phyloP scores from a whole-genome alignment of 192 early-diverging fungal species.

The Geranomyces variabilis region DNA sequence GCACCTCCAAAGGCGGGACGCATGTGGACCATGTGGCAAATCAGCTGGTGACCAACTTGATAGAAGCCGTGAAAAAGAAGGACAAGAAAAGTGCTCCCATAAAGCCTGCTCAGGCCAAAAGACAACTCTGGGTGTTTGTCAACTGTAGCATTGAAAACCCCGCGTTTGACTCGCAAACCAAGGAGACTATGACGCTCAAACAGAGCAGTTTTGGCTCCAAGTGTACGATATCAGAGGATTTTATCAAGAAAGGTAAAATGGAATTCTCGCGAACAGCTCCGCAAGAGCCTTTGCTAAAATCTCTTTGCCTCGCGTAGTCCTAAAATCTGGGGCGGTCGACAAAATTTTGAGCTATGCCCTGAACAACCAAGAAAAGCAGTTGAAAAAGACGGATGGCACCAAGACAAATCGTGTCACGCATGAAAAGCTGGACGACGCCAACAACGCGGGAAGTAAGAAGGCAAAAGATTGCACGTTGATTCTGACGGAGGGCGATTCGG shows the following conservation, averaged over 20 bases:
- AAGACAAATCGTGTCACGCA: slow-evolving; percentile 69
- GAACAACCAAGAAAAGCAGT: slow-evolving; percentile 70
- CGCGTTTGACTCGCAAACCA: slow-evolving; percentile 96
- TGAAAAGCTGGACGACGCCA: slow-evolving; percentile 95
- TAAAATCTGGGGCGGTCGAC: slow-evolving; percentile 84
- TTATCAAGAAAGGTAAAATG: slow-evolving; percentile 72
- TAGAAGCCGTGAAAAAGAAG: slow-evolving; percentile 73
- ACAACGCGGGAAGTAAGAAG: slow-evolving; percentile 78
- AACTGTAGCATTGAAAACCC: slow-evolving; percentile 95
- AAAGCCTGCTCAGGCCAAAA: slow-evolving; percentile 84
- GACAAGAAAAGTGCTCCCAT: slow-evolving; percentile 66
- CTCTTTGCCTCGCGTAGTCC: slow-evolving; percentile 48
- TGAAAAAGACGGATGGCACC: slow-evolving; percentile 89
- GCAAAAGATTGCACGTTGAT: slow-evolving; percentile 87
- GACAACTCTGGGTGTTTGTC: slow-evolving; percentile 91
- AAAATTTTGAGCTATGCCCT: slow-evolving; percentile 72
- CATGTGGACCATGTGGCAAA: slow-evolving; percentile 82
- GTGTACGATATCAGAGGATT: slow-evolving; percentile 73
- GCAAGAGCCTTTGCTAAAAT: neutral
- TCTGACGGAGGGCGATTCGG: slow-evolving; percentile 96
- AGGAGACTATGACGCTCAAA: slow-evolving; percentile 90
- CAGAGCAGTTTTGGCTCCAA: slow-evolving; percentile 78
- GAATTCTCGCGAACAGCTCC: neutral
- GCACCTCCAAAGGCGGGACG: slow-evolving; percentile 90
- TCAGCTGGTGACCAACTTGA: slow-evolving; percentile 74